Percentiles rank a stretch among this genome's conserved stretches.
Evolutionary conservation across 306 rosid species (phyloP).

Genomic region (Potentilla sterilis): DNA sequence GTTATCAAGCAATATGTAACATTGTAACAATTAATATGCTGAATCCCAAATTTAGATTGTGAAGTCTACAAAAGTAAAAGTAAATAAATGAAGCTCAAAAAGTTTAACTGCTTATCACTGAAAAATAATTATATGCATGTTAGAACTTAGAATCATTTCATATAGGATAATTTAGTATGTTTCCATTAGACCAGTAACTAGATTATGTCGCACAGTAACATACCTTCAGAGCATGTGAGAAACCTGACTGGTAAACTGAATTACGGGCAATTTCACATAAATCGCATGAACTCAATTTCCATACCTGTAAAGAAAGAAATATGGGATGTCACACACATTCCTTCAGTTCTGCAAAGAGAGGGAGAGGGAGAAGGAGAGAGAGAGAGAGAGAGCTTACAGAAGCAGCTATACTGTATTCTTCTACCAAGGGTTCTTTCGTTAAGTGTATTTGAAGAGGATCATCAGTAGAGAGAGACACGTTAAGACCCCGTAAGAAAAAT

Average conservation of each 20-base stretch:
- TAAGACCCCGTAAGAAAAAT: constrained; percentile 89
- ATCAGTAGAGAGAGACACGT: constrained; percentile 96
- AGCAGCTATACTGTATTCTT: constrained; percentile 98
- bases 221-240: constrained; percentile 96
- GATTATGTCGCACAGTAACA: not conserved
- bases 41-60: not conserved
- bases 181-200: not conserved
- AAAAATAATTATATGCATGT: not conserved
- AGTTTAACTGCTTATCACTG: not conserved
- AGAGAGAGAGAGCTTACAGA: constrained; percentile 61
- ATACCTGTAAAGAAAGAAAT: constrained; percentile 52
- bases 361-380: constrained; percentile 19
- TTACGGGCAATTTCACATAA: constrained; percentile 95
- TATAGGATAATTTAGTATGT: not conserved
- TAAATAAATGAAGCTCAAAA: not conserved
- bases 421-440: constrained; percentile 96
- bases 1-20: not conserved
- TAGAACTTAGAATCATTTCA: not conserved
- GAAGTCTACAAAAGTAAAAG: not conserved
- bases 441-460: constrained; percentile 99
- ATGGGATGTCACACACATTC: constrained; percentile 12
- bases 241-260: constrained; percentile 93
- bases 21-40: not conserved
- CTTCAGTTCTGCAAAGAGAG: not conserved
- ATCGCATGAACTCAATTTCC: constrained; percentile 97